These are phyloP conservation scores for Millerozyma miso DNA, from an alignment of 805 yeast species.

Conservation along the genomic window DNA sequence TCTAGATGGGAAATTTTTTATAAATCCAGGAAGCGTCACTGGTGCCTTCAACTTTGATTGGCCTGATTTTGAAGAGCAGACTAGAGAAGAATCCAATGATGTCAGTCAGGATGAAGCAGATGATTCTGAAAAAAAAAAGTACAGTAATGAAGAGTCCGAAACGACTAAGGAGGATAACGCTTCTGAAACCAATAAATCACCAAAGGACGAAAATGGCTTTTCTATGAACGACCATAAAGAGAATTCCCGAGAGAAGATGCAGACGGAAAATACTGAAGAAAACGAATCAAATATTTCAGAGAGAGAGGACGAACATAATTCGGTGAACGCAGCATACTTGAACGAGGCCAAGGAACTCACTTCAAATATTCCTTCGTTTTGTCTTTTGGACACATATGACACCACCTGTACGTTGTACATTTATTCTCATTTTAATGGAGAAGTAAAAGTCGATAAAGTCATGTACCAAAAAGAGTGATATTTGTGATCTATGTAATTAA, in stretches of 20 bases:
- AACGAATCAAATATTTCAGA: conserved; percentile 12
- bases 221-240: conserved; percentile 3
- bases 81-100: conserved; percentile 28
- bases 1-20: conserved; percentile 84
- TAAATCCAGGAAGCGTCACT: conserved; percentile 96
- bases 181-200: conserved; percentile 19
- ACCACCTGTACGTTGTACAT: conserved; percentile 75
- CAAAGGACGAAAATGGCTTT: conserved; percentile 11
- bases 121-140: conserved; percentile 38
- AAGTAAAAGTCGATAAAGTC: conserved; percentile 88
- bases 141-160: conserved; percentile 23
- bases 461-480: conserved; percentile 29
- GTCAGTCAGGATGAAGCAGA: conserved; percentile 36
- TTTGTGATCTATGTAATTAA: neutral
- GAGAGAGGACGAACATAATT: conserved; percentile 7
- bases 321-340: conserved; percentile 13
- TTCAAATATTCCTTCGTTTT: conserved; percentile 73
- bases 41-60: conserved; percentile 74
- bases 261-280: conserved; percentile 4
- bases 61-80: conserved; percentile 52
- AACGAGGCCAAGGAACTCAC: conserved; percentile 16
- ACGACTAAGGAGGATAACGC: conserved; percentile 19
- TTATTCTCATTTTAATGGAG: conserved; percentile 74
- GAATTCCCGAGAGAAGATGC: conserved; percentile 6
- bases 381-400: conserved; percentile 82